Evolutionary conservation across 2,329 filamentous ascomycete genomes (phyloP).

Genomic region (Uncinocarpus reesii): DNA sequence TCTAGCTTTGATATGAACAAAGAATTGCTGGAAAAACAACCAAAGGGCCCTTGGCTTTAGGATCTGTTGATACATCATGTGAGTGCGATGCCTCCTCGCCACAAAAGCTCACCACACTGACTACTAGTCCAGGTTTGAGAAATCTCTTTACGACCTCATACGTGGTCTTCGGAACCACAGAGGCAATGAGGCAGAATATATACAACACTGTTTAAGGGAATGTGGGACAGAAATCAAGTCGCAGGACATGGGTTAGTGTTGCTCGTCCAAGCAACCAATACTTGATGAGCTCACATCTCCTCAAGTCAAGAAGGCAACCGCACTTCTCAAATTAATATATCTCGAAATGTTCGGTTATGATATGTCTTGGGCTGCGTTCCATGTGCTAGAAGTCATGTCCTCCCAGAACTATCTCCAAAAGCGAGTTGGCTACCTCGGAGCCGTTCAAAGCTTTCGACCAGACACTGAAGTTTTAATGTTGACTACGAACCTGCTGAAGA

Average conservation of each 20-base stretch:
- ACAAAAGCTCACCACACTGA: neutral
- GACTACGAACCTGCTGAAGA: constrained; percentile 92
- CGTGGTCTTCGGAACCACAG: constrained; percentile 91
- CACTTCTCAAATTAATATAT: constrained; percentile 89
- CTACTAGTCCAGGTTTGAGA: constrained; percentile 75
- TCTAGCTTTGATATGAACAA: no score
- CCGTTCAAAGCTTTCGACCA: constrained; percentile 87
- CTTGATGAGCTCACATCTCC: constrained; percentile 12
- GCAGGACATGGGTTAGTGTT: constrained; percentile 71
- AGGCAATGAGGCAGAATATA: constrained; percentile 88
- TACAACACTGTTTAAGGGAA: constrained; percentile 87
- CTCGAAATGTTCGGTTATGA: constrained; percentile 98
- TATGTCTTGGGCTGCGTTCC: constrained; percentile 99
- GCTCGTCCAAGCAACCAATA: constrained; percentile 5
- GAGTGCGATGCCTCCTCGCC: neutral
- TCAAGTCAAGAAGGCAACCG: constrained; percentile 85
- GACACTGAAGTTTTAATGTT: constrained; percentile 97
- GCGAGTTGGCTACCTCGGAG: constrained; percentile 84
- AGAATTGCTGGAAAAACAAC: neutral
- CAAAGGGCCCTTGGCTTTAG: no score
- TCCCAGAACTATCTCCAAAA: constrained; percentile 92
- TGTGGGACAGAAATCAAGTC: constrained; percentile 85
- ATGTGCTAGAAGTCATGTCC: constrained; percentile 98
- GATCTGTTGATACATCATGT: neutral
- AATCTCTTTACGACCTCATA: constrained; percentile 97